Evolutionary conservation across 495 filamentous ascomycete genomes (phyloP).

Genomic region (Penicillium longicatenatum): DNA sequence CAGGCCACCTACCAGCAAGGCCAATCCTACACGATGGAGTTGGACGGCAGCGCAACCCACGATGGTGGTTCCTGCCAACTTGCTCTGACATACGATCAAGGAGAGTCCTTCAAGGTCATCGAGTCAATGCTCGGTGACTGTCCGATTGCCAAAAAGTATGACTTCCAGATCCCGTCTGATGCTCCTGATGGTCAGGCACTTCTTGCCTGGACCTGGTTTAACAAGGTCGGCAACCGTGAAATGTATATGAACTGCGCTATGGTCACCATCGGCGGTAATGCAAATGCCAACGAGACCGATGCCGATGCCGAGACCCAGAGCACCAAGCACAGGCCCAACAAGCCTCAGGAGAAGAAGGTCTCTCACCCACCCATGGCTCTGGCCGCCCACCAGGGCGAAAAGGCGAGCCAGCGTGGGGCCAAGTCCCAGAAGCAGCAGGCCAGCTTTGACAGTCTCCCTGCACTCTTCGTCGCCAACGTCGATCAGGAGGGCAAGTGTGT

Average conservation of each 20-base stretch:
- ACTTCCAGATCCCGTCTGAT: constrained; percentile 49
- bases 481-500: constrained; percentile 33
- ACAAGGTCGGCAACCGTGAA: constrained; percentile 84
- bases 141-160: constrained; percentile 56
- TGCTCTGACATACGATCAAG: constrained; percentile 73
- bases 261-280: constrained; percentile 62
- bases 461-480: constrained; percentile 63
- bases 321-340: not conserved
- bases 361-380: constrained; percentile 17
- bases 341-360: constrained; percentile 7
- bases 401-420: constrained; percentile 37
- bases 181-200: constrained; percentile 56
- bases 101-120: constrained; percentile 74
- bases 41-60: constrained; percentile 65
- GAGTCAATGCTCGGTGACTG: constrained; percentile 83
- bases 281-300: constrained; percentile 6
- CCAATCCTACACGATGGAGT: constrained; percentile 38
- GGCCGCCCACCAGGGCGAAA: not conserved
- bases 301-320: constrained; percentile 4
- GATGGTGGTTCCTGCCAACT: constrained; percentile 89
- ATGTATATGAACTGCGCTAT: constrained; percentile 96
- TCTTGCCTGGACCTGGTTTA: constrained; percentile 90
- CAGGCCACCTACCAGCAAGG: constrained; percentile 49
- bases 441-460: constrained; percentile 38
- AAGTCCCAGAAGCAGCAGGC: constrained; percentile 53